A percentile compares a stretch with the other conserved stretches of the same genome.
Conservation (phyloP, 2,329 filamentous ascomycete species). For the Alternaria ventricosa region DNA sequence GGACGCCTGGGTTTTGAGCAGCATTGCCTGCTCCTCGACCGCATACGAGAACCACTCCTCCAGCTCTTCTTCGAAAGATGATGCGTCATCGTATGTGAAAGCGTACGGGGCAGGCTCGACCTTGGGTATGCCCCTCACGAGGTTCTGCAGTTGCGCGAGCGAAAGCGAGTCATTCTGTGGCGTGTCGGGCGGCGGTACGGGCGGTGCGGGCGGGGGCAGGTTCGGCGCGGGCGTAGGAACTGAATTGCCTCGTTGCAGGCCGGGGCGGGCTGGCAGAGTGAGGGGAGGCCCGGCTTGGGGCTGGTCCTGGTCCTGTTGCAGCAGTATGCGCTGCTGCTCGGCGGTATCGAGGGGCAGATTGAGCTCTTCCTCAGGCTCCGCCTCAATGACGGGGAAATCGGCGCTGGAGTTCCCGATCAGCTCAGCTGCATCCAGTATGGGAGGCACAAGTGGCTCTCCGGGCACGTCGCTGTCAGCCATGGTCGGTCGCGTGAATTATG, state of each 20-base stretch:
- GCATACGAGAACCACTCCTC: slow-evolving; percentile 98
- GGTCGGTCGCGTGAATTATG: slow-evolving; percentile 18
- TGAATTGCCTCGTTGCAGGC: slow-evolving; percentile 50
- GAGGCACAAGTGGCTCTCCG: slow-evolving; percentile 42
- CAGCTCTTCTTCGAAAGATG: slow-evolving; percentile 79
- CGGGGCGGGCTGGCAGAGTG: slow-evolving; percentile 45
- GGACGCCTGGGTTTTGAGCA: slow-evolving; percentile 75
- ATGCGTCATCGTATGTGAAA: slow-evolving; percentile 66
- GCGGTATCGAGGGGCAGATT: slow-evolving; percentile 47
- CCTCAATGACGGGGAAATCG: slow-evolving; percentile 42
- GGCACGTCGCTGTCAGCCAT: slow-evolving; percentile 38
- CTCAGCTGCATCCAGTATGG: slow-evolving; percentile 47
- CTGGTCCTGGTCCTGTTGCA: slow-evolving; percentile 27
- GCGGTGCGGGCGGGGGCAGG: slow-evolving; percentile 52
- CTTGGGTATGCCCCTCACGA: slow-evolving; percentile 54
- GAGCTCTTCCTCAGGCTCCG: slow-evolving; percentile 40
- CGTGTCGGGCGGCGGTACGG: slow-evolving; percentile 36
- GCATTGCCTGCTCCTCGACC: slow-evolving; percentile 80
- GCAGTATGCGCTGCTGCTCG: slow-evolving; percentile 40
- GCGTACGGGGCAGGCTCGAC: slow-evolving; percentile 68
- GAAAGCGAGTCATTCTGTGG: slow-evolving; percentile 54
- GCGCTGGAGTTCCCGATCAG: slow-evolving; percentile 39
- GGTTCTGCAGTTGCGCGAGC: slow-evolving; percentile 54
- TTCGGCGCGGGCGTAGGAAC: slow-evolving; percentile 49
- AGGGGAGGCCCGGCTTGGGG: slow-evolving; percentile 27